Evolutionary conservation across 495 filamentous ascomycete species (phyloP), one percentile per base, ranked within the genome.

Genomic region (Podospora bellae-mahoneyi): DNA sequence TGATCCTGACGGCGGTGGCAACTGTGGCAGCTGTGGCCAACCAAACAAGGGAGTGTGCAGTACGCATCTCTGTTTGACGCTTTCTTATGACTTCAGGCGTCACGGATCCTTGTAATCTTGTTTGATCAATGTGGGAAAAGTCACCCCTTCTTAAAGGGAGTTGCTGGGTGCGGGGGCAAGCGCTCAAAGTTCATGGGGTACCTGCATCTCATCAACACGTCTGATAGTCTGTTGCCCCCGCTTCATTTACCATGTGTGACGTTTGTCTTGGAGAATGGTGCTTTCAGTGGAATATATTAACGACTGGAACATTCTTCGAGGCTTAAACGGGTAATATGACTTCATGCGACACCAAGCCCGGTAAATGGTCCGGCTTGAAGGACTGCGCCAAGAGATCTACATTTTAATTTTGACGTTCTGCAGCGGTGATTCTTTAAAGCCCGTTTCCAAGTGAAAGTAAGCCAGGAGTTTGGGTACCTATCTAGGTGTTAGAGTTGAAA

Each of bases 301-400:
- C 19, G 55, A 15, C 55, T 58, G 3, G 55, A 58, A 58, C 55
- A 58, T 58, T 58, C 55, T 9, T 4, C n/a, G 55, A 58, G 55
- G 55, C 55, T 58, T n/a, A 58, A 58, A 58, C 55, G 55, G 55
- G 55, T 58, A 58, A 58, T 58, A 3, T 58, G 6, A 20, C 4
- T 26, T 58, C 18, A 19, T 10, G 3, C 23, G n/a, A 13, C 13
- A 58, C 55, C 55, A 58, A 58, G 55, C 55, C 55, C 19, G 55
- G 55, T 58, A 58, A 58, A 20, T 58, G 18, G 39, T 16, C 39
- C 15, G 7, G 39, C 2, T 48, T 48, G 39, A 48, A 16, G 13
- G 39, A 1, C 15, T 48, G 34, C 13, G 39, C 39, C 39, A 48
- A 48, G 39, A 48, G 39, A 48, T 48, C 39, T 48, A 48, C 15